Evolutionary conservation across 768 basidiomycete genomes (phyloP).

Genomic region (Scleroderma citrinum): DNA sequence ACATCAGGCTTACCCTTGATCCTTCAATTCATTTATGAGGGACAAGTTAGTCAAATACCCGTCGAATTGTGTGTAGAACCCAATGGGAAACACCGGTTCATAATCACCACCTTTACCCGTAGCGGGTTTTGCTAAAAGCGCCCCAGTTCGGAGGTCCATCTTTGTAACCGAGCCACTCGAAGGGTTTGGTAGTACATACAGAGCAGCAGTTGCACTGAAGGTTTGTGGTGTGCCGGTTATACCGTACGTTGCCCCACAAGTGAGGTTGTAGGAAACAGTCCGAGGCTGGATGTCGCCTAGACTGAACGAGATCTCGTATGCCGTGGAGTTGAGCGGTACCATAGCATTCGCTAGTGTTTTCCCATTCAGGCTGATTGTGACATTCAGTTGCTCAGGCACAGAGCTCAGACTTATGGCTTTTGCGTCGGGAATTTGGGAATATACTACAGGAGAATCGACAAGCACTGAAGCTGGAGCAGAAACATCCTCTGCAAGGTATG

Average conservation of each 20-base stretch:
- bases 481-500: conserved; percentile 53
- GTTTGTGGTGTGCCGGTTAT: conserved; percentile 34
- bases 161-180: conserved; percentile 54
- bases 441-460: conserved; percentile 47
- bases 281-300: conserved; percentile 41
- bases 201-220: conserved; percentile 38
- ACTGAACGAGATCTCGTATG: conserved; percentile 44
- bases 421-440: conserved; percentile 43
- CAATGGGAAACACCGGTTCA: conserved; percentile 44
- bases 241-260: conserved; percentile 22
- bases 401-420: conserved; percentile 31
- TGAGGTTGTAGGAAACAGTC: conserved; percentile 23
- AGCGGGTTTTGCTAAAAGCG: conserved; percentile 45
- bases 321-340: conserved; percentile 49
- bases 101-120: conserved; percentile 45
- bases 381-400: conserved; percentile 23
- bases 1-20: conserved; percentile 16
- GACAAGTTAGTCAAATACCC: conserved; percentile 23
- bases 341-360: conserved; percentile 35
- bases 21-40: conserved; percentile 27
- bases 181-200: conserved; percentile 47
- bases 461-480: conserved; percentile 40
- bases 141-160: conserved; percentile 57
- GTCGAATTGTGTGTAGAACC: conserved; percentile 40
- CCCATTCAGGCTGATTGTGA: conserved; percentile 45